Evolutionary conservation across 2,329 filamentous ascomycete genomes (phyloP), one percentile per base, ranked within the genome.

Genomic region (Aspergillus fumigatus): DNA sequence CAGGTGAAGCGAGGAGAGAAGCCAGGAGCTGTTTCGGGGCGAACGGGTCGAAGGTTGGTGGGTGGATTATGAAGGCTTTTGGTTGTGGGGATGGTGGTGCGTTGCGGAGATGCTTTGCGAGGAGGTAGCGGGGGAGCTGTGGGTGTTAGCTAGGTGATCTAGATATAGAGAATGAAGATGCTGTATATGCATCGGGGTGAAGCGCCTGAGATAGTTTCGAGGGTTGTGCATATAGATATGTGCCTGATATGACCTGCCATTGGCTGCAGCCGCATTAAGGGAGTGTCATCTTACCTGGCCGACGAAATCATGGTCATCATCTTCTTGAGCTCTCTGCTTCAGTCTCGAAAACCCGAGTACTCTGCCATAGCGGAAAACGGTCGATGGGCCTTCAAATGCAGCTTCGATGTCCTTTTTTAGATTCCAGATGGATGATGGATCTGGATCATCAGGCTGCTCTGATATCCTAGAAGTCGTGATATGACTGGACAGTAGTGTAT

Each of bases 21-120:
- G 63, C 57, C 48, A 73, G 67, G 35, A 75, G 61, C 10, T 56
- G 65, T 35, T 66, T 58, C 3, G 73, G 70, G 8, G 67, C 62
- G 55, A 75, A 72, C 1, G 64, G 21, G 17, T 61, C 62, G 25
- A 66, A 70, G 38, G 60, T 68, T 19, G 54, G 59, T 0, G 71
- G 71, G 50, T 72, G 65, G 50, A 75, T 73, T 40, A 75, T 73
- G 60, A 69, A 74, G 27, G 65, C 62, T 50, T 56, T 70, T 27
- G 65, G 51, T 21, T 62, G 45, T 25, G 49, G 54, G 47, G 55
- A 49, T 10, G 43, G 25, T 25, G 35, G 9, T 11, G 32, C 17
- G 32, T 29, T 52, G 11, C 53, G 58, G 3, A 72, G 55, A 41
- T 67, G 62, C 1, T 50, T 60, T 55, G 61, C 62, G 21, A 72